Evolutionary conservation across 2,329 filamentous ascomycete genomes (phyloP), one percentile per base, ranked within the genome.

Genomic region (Aspergillus jensenii): DNA sequence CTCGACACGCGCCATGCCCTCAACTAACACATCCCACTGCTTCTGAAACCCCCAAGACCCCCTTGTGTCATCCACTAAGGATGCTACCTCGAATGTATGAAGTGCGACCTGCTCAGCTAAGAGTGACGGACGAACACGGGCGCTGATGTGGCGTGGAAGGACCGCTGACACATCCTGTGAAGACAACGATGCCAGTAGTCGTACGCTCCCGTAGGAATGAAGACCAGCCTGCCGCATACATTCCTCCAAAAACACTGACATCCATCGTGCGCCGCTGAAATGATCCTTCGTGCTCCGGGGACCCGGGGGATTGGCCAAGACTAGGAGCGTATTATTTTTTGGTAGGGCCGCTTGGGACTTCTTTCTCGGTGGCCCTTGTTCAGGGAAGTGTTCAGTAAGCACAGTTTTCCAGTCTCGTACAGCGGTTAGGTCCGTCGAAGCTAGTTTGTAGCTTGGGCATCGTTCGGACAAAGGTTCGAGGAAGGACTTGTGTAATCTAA

Each of bases 151-250:
- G 52, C 83, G 83, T 0, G 93, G 89, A 7, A 96, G 58, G 1
- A 90, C 64, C 1, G 72, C 61, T 6, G 74, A 67, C 62, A 85
- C 85, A 56, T 91, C 88, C 0, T 83, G 78, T 44, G 87, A 79
- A 1, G 84, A 81, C 3, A 87, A 68, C 87, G 92, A 93, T 40
- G 93, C 70, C 1, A 98, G 81, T 79, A 93, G 88, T 49, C 92
- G 86, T 3, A 96, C 87, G 17, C 87, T 82, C 3, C 93, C 93
- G 69, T 91, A 93, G 27, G 80, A 79, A 65, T 96, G 89, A 65
- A 96, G 84, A 0, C 88, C 78, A 0, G 79, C 74, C 50, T 85
- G 80, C 2, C 79, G 76, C 60, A 85, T 81, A 55, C 90, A 84
- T 51, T 82, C 44, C 74, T 77, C 64, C 87, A 78, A 67, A 51